These are phyloP conservation scores for Aspergillus tamarii DNA, from an alignment of 2,329 filamentous ascomycete species.

Conservation along the genomic window DNA sequence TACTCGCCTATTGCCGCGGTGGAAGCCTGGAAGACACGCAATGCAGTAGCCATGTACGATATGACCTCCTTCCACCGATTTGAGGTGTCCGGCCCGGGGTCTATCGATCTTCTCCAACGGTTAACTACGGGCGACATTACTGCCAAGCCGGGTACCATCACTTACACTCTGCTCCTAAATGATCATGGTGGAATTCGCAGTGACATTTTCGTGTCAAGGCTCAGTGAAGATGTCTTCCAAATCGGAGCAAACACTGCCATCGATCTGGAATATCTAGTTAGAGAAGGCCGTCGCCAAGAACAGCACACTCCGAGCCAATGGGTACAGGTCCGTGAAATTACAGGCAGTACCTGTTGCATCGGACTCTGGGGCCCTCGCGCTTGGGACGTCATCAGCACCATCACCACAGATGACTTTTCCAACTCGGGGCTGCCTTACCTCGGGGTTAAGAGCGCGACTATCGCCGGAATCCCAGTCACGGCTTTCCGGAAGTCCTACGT, in stretches of 20 bases:
- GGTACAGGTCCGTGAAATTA: constrained; percentile 62
- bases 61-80: constrained; percentile 64
- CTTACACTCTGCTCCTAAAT: constrained; percentile 62
- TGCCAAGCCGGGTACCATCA: constrained; percentile 53
- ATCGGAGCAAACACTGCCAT: constrained; percentile 60
- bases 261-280: constrained; percentile 58
- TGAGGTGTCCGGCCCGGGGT: constrained; percentile 61
- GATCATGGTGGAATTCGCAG: constrained; percentile 57
- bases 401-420: constrained; percentile 35
- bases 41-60: constrained; percentile 65
- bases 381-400: constrained; percentile 52
- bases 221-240: constrained; percentile 53
- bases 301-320: constrained; percentile 45
- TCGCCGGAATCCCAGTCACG: constrained; percentile 61
- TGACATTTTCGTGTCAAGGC: constrained; percentile 60
- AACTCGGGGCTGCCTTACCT: constrained; percentile 53
- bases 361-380: constrained; percentile 66
- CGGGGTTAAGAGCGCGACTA: constrained; percentile 51
- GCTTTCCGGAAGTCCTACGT: constrained; percentile 62
- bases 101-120: constrained; percentile 57
- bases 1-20: constrained; percentile 63
- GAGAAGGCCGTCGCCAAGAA: constrained; percentile 56
- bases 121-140: constrained; percentile 46
- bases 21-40: constrained; percentile 68
- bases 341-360: constrained; percentile 62